phyloP scores from a whole-genome alignment of 2,329 filamentous ascomycete species.

The Pyricularia sp. region DNA sequence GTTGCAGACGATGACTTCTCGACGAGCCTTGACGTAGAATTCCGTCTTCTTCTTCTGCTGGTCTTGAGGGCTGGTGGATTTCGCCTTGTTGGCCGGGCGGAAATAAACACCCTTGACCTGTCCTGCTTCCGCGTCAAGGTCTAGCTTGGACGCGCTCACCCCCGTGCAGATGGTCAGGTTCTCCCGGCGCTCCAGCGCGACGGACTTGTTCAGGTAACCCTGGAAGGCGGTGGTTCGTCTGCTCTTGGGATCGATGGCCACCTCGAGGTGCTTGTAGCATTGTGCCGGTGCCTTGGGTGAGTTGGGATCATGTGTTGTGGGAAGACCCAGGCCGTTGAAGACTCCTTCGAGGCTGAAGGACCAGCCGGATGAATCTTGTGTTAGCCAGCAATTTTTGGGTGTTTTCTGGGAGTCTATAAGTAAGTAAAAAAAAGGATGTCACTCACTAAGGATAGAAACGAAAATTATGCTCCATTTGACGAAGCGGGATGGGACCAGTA shows the following conservation, averaged over 20 bases:
- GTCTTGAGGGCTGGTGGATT: neutral
- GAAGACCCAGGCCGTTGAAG: conserved; percentile 17
- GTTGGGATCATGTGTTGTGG: conserved; percentile 17
- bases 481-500: conserved; percentile 11
- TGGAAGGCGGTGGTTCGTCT: conserved; percentile 13
- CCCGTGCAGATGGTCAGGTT: conserved; percentile 21
- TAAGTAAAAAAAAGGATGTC: too few species aligned
- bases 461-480: conserved; percentile 8
- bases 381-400: too few species aligned
- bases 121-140: conserved; percentile 11
- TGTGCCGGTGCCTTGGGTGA: conserved; percentile 16
- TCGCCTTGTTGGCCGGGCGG: conserved; percentile 6
- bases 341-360: conserved; percentile 14
- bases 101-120: conserved; percentile 17
- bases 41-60: neutral
- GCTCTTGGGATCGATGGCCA: conserved; percentile 10
- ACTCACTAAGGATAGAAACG: conserved; percentile 11
- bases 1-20: conserved; percentile 21
- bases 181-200: conserved; percentile 12
- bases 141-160: conserved; percentile 17
- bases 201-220: conserved; percentile 17
- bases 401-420: too few species aligned
- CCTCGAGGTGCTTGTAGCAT: conserved; percentile 16
- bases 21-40: conserved; percentile 14
- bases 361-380: neutral